Evolutionary conservation across 768 basidiomycete genomes (phyloP).

Genomic region (Suillus plorans): DNA sequence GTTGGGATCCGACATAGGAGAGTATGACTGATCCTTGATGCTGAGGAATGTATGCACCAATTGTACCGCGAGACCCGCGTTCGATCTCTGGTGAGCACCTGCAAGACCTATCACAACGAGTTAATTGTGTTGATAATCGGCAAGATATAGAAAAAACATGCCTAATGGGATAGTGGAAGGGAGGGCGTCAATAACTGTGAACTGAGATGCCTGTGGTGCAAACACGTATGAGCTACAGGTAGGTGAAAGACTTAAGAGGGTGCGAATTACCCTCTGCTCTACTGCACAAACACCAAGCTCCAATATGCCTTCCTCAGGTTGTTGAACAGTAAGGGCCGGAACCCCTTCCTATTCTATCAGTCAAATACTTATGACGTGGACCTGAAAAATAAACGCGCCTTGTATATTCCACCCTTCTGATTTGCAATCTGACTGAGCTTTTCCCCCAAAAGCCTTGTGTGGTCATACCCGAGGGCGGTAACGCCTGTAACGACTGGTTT

Average conservation of each 20-base stretch:
- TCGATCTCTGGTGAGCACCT: constrained; percentile 83
- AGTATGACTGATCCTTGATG: constrained; percentile 20
- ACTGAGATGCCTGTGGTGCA: constrained; percentile 57
- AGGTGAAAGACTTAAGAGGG: neutral
- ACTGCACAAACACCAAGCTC: constrained; percentile 67
- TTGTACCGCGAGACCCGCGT: constrained; percentile 82
- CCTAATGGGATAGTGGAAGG: constrained; percentile 63
- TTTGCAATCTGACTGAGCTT: constrained; percentile 87
- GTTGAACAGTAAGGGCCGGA: constrained; percentile 82
- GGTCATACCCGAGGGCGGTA: constrained; percentile 90
- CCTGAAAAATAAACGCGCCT: constrained; percentile 44
- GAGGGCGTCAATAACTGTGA: constrained; percentile 57
- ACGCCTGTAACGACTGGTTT: constrained; percentile 88
- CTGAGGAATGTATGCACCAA: constrained; percentile 67
- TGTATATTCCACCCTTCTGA: constrained; percentile 98
- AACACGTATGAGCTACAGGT: neutral
- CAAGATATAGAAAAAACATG: constrained; percentile 21
- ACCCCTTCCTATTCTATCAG: constrained; percentile 57
- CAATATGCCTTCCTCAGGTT: constrained; percentile 65
- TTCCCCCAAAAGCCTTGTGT: constrained; percentile 82
- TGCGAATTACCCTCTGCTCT: constrained; percentile 56
- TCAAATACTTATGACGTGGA: neutral
- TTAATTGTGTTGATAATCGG: constrained; percentile 1
- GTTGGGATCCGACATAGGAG: neutral
- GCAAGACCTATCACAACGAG: constrained; percentile 59